Base-by-base conservation (phyloP, 2,329 filamentous ascomycete genomes). In the Penicillium thymicola region DNA sequence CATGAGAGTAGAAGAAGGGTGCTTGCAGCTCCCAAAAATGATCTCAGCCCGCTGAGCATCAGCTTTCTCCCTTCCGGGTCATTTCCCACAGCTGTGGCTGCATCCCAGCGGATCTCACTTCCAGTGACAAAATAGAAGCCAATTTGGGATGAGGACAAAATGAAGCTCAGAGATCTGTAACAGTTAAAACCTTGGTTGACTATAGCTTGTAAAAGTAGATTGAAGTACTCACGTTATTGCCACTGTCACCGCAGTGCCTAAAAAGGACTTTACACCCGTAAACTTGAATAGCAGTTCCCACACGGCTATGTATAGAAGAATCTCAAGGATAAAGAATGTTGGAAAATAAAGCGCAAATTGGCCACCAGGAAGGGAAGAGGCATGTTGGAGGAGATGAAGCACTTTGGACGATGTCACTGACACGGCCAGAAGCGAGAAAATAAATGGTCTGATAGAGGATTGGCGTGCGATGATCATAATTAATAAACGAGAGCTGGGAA, bases 121-220 rank as follows among this genome's bases (percentile, higher is more conserved):
- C 69, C 67, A 11, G 70, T 72, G 28, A 72, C 66, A 40, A 67
- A 64, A 48, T 67, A 72, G 36, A 72, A 72, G 0, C 67, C 68
- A 7, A 70, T 59, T 38, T 72, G 69, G 6, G 67, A 67, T 4
- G 69, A 59, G 16, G 66, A 57, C 3, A 67, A 64, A 42, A 57
- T 51, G 7, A 68, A 59, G 16, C 62, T 62, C 25, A 70, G 42
- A 23, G 46, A 46, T 16, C 69, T 72, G 51, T 23, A 8, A 41
- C 16, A 21, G 46, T 48, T 14, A 37, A 23, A n/a, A 14, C 5
- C 18, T 42, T 5, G 16, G 11, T 34, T 18, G 11, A 18, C 14
- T 25, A 2, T 14, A 23, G 13, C 5, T n/a, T 25, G 14, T 13
- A n/a, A 16, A 32, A 9, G 11, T 7, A 44, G 28, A 34, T 7